Base-by-base conservation (phyloP, 164 flowering plant genomes). In the Nymphaea colorata region DNA sequence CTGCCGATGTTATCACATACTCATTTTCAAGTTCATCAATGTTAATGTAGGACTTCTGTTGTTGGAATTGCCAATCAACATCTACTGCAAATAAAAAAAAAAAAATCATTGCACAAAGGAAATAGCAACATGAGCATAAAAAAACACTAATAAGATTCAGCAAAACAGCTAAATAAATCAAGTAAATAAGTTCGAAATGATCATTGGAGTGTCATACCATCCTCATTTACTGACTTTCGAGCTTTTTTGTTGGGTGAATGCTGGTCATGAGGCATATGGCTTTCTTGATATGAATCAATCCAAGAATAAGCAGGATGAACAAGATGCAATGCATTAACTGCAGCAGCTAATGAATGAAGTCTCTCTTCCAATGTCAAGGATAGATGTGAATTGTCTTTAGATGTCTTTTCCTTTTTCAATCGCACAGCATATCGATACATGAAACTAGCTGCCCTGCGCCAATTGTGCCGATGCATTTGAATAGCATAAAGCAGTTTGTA, bases 401-500 rank as follows among this genome's bases (percentile, higher is more conserved):
- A 51, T 61, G 74, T 76, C 6, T 72, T 69, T 70, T 91, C 97
- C 64, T 71, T 82, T 75, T 74, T 85, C 79, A 94, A 71, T 62
- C 82, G 88, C 70, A 77, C 72, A 66, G 96, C 77, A 81, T 88
- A 88, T 51, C 76, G 76, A 73, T 91, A 94, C 14, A 94, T 89
- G 78, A 81, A 83, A 68, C 77, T 74, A 69, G 99, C 96, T 67
- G 99, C 98, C 66, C 65, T 88, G 72, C 93, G 74, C 97, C 97
- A 94, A 76, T 91, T 94, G 69, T 90, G 89, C 59, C 83, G 84
- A 62, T 83, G 82, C 87, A 87, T 86, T 80, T 88, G 93, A 84
- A 87, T 88, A 62, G 96, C 89, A 82, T 94, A 94, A 17, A 94
- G 91, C 72, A 90, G 70, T 69, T 87, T 90, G 73, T 87, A 91